Conservation (phyloP, 2,329 filamentous ascomycete genomes). For the Aspergillus niger region DNA sequence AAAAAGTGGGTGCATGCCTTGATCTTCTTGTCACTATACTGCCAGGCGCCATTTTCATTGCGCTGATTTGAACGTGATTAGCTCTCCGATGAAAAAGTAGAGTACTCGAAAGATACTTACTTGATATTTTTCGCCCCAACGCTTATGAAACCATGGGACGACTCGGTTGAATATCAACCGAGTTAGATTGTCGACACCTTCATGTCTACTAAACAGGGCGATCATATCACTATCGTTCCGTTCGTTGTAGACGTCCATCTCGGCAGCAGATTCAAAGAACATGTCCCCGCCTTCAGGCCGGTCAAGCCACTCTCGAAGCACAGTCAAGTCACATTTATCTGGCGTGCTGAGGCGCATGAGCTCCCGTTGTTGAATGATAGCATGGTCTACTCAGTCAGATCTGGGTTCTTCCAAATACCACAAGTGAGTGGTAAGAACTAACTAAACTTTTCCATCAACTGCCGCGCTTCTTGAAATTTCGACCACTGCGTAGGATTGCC, state of each 20-base stretch:
- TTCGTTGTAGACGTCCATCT: not conserved
- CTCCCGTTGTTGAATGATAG: constrained; percentile 2
- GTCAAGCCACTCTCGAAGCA: constrained; percentile 2
- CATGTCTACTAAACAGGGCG: not conserved
- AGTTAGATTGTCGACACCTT: not conserved
- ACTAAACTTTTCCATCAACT: constrained; percentile 10
- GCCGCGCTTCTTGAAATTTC: constrained; percentile 5
- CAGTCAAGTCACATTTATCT: not conserved
- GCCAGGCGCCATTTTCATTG: not conserved
- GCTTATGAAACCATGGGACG: constrained; percentile 1
- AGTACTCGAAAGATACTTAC: not conserved
- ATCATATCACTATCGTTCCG: not conserved
- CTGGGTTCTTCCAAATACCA: not conserved
- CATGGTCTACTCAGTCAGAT: not conserved
- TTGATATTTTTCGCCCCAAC: not conserved
- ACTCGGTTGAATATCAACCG: constrained; percentile 1
- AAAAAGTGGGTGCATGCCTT: not conserved
- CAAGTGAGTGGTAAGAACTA: not conserved
- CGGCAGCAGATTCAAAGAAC: not conserved
- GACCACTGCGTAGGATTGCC: constrained; percentile 1
- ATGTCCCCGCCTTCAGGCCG: not conserved
- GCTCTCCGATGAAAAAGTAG: not conserved
- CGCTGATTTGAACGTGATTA: not conserved
- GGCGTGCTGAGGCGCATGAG: constrained; percentile 3
- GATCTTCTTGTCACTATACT: not conserved